Base-by-base conservation (phyloP, 805 yeast species). In the Saturnispora galanensis region DNA sequence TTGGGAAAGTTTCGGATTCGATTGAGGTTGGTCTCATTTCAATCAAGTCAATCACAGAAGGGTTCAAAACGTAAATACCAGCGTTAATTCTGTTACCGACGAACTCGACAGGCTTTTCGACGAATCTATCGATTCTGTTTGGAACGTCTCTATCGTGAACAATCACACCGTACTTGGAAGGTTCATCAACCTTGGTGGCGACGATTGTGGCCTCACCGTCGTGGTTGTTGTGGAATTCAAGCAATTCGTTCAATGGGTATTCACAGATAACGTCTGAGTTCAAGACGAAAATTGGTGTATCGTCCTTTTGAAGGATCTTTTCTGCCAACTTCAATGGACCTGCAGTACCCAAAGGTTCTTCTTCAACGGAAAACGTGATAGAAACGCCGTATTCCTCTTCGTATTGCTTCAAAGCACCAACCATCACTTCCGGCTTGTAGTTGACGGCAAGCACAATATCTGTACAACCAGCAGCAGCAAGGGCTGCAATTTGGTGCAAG, bases 41-140 rank as follows among this genome's bases (percentile, higher is more conserved):
- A 63, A 93, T 93, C 63, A 88, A 74, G 68, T 90, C 97, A 61
- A 93, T 85, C 56, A 93, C 98, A 54, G 85, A 80, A 57, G 99
- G 99, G 84, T 90, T 93, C 66, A 93, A 76, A 63, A 93, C 89
- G 76, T 93, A 93, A 68, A 93, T 77, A 78, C 99, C 99, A 51
- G 98, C 99, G 65, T 93, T 93, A 66, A 93, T 93, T 77, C 99
- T 87, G 84, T 93, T 93, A 72, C 98, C 98, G 53, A 93, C 99
- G 59, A 93, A 93, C 71, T 93, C 97, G 52, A 87, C 96, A 53
- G 99, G 99, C 77, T 93, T 93, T 76, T 93, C 99, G 56, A 93
- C 99, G 65, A 93, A 93, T 69, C 99, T 80, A 73, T 93, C 98
- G 57, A 93, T 93, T 73, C 87, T 79, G 74, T 90, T 84, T 63